Percentiles rank a stretch among this genome's conserved stretches.
Conservation (phyloP, 192 early-diverging fungal species). For the Cetraspora pellucida region DNA sequence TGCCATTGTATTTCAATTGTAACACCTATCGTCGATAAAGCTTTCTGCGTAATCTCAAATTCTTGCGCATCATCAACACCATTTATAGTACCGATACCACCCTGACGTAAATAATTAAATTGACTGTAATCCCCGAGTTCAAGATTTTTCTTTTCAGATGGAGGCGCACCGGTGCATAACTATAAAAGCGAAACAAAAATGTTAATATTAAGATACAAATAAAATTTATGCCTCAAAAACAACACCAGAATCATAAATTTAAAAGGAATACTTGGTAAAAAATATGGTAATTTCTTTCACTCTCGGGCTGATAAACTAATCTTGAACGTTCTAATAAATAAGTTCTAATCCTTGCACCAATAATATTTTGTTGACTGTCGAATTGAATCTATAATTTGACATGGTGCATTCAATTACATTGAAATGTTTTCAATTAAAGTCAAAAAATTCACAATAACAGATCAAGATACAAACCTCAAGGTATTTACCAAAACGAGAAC, state of each 20-base stretch:
- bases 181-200: background rate
- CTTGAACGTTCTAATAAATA: slow-evolving; percentile 96
- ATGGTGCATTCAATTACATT: background rate
- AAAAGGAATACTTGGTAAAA: slow-evolving; percentile 80
- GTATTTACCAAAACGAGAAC: slow-evolving; percentile 98
- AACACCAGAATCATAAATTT: background rate
- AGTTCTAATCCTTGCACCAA: slow-evolving; percentile 92
- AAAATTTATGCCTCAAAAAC: too few species aligned
- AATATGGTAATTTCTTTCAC: slow-evolving; percentile 98
- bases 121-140: slow-evolving; percentile 73
- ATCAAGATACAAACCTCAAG: slow-evolving; percentile 62
- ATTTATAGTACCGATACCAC: slow-evolving; percentile 75
- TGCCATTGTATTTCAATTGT: slow-evolving; percentile 80
- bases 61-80: slow-evolving; percentile 93
- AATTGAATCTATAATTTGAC: slow-evolving; percentile 76
- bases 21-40: slow-evolving; percentile 86
- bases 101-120: slow-evolving; percentile 91
- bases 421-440: background rate
- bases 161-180: slow-evolving; percentile 87
- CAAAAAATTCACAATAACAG: background rate
- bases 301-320: slow-evolving; percentile 89
- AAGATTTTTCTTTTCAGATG: slow-evolving; percentile 79
- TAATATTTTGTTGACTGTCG: slow-evolving; percentile 79
- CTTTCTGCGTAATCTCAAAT: slow-evolving; percentile 85
- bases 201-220: background rate